Evolutionary conservation across 2,329 filamentous ascomycete genomes (phyloP).

Genomic region (Aspergillus aculeatinus): DNA sequence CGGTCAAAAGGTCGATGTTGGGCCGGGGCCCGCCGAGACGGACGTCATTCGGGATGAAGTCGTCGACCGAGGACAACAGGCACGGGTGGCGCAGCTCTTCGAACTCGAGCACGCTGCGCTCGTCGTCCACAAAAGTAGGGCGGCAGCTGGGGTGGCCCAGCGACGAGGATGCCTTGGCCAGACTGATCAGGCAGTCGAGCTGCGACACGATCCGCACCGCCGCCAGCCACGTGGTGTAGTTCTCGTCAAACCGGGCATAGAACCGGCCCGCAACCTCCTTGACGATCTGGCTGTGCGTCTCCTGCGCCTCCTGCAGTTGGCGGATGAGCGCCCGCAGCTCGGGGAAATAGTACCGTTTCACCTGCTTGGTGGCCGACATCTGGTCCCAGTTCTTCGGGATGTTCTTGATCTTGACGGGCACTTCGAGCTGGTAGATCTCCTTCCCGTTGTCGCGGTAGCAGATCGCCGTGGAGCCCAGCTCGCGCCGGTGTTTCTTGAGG

Average conservation of each 20-base stretch:
- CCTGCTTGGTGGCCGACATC: slow-evolving; percentile 88
- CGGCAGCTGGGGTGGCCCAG: slow-evolving; percentile 86
- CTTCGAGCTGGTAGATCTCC: slow-evolving; percentile 94
- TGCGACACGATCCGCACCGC: slow-evolving; percentile 89
- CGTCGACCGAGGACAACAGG: slow-evolving; percentile 81
- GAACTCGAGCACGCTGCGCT: slow-evolving; percentile 87
- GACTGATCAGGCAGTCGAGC: slow-evolving; percentile 89
- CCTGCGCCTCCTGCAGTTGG: slow-evolving; percentile 87
- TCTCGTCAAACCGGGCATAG: slow-evolving; percentile 81
- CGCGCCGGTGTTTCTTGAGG: slow-evolving; percentile 67
- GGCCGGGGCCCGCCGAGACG: slow-evolving; percentile 75
- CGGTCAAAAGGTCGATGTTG: slow-evolving; percentile 89
- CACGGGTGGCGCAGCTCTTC: slow-evolving; percentile 91
- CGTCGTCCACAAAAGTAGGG: slow-evolving; percentile 79
- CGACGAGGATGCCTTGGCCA: slow-evolving; percentile 82
- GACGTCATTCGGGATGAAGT: slow-evolving; percentile 96
- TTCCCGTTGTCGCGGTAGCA: slow-evolving; percentile 86
- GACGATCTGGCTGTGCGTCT: slow-evolving; percentile 86
- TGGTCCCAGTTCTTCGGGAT: slow-evolving; percentile 88
- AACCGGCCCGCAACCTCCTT: slow-evolving; percentile 82
- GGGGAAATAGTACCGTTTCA: slow-evolving; percentile 91
- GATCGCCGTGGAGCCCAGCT: slow-evolving; percentile 71
- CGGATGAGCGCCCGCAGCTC: slow-evolving; percentile 81
- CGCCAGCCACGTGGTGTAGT: slow-evolving; percentile 81
- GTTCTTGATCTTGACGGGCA: slow-evolving; percentile 76